Evolutionary conservation across 2,329 filamentous ascomycete species (phyloP).

Genomic region (Macrophomina phaseolina): DNA sequence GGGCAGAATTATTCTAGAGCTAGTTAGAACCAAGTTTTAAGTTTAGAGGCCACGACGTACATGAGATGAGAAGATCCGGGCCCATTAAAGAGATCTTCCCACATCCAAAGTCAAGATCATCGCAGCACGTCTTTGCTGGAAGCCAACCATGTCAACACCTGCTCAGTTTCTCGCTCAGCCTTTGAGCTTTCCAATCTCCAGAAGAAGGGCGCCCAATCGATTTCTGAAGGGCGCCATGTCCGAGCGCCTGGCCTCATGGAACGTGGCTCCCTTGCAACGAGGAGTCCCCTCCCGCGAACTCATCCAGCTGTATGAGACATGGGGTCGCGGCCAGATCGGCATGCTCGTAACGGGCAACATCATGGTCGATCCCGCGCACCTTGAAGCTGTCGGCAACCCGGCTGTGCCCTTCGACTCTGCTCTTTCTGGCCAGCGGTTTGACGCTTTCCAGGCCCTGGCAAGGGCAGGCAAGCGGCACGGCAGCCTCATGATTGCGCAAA

Average conservation of each 20-base stretch:
- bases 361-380: constrained; percentile 49
- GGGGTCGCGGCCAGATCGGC: background rate
- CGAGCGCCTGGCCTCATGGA: constrained; percentile 67
- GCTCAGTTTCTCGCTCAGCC: constrained; percentile 43
- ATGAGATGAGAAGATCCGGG: no score
- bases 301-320: background rate
- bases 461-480: constrained; percentile 62
- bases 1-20: no score
- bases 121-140: no score
- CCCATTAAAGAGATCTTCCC: no score
- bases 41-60: no score
- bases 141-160: background rate
- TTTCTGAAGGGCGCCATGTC: constrained; percentile 73
- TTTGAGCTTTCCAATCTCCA: constrained; percentile 53
- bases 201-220: constrained; percentile 64
- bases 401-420: constrained; percentile 62
- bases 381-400: constrained; percentile 62
- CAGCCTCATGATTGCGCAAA: constrained; percentile 63
- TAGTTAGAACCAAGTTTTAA: no score
- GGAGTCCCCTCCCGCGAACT: background rate
- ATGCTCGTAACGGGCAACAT: constrained; percentile 66
- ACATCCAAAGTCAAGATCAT: no score
- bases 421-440: constrained; percentile 63
- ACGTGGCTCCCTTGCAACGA: constrained; percentile 42
- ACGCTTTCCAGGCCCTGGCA: constrained; percentile 64